A percentile compares a stretch with the other conserved stretches of the same genome.
phyloP scores from a whole-genome alignment of 495 filamentous ascomycete species.

The Daldinia vernicosa region DNA sequence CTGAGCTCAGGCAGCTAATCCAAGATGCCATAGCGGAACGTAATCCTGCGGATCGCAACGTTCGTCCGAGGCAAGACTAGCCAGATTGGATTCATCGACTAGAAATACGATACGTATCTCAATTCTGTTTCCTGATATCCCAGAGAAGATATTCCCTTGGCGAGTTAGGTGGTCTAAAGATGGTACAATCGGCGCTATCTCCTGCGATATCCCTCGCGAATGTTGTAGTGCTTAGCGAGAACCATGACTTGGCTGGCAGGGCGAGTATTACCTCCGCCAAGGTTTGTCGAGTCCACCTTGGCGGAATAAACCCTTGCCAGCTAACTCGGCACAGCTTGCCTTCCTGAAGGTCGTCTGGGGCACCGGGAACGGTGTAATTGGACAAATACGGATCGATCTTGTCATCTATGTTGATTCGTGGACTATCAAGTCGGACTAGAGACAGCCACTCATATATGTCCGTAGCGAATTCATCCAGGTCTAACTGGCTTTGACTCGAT shows the following conservation, averaged over 20 bases:
- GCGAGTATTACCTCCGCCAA: conserved; percentile 52
- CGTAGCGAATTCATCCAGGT: conserved; percentile 67
- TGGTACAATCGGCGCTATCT: conserved; percentile 56
- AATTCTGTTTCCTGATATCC: conserved; percentile 60
- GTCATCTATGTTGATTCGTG: conserved; percentile 73
- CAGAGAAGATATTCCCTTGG: conserved; percentile 62
- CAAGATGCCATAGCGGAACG: conserved; percentile 71
- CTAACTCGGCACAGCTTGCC: conserved; percentile 58
- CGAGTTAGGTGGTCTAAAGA: conserved; percentile 55
- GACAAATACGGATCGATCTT: conserved; percentile 81
- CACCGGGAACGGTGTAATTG: conserved; percentile 75
- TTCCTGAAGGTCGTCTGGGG: conserved; percentile 36
- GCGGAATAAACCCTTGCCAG: conserved; percentile 62
- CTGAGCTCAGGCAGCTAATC: conserved; percentile 71
- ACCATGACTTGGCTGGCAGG: conserved; percentile 59
- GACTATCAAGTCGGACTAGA: conserved; percentile 74
- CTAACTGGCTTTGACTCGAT: conserved; percentile 47
- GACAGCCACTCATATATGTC: conserved; percentile 87
- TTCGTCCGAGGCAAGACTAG: conserved; percentile 67
- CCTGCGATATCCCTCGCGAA: conserved; percentile 55
- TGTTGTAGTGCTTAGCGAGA: conserved; percentile 56
- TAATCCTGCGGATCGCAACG: conserved; percentile 65
- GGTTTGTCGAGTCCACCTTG: conserved; percentile 55
- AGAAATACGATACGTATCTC: conserved; percentile 25
- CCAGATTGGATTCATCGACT: conserved; percentile 11